These are phyloP conservation scores for Jacaranda mimosifolia DNA, from an alignment of 257 asterid species.

Conservation along the genomic window DNA sequence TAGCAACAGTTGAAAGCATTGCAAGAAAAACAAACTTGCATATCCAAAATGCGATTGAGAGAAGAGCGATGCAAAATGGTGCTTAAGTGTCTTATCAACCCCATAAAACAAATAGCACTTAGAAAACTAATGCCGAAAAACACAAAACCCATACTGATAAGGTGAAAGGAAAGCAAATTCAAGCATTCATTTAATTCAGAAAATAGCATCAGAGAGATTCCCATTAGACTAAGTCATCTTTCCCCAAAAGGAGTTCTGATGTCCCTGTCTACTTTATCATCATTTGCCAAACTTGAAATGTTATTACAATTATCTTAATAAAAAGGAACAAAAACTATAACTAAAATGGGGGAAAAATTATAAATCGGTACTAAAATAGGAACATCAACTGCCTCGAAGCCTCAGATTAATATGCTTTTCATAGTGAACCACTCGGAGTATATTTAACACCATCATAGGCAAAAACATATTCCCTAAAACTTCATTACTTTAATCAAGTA, in stretches of 20 bases:
- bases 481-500: too few species aligned
- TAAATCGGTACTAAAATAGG: background rate
- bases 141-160: too few species aligned
- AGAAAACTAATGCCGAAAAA: too few species aligned
- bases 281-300: constrained; percentile 43
- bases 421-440: constrained; percentile 58
- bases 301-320: background rate
- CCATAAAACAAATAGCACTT: too few species aligned
- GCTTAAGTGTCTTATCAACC: too few species aligned
- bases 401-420: constrained; percentile 60
- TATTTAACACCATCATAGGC: constrained; percentile 73
- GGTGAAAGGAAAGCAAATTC: too few species aligned
- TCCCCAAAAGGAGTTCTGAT: constrained; percentile 53
- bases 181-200: constrained; percentile 9
- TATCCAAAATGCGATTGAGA: too few species aligned
- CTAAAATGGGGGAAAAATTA: too few species aligned
- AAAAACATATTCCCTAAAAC: background rate
- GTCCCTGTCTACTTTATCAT: constrained; percentile 88
- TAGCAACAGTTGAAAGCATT: too few species aligned
- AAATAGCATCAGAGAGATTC: constrained; percentile 83
- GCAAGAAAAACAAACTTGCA: too few species aligned
- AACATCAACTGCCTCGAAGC: constrained; percentile 32
- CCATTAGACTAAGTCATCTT: constrained; percentile 69
- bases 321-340: too few species aligned
- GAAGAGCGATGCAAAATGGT: too few species aligned